phyloP scores from a whole-genome alignment of 139 green algal species.

The Chlamydomonas incerta region DNA sequence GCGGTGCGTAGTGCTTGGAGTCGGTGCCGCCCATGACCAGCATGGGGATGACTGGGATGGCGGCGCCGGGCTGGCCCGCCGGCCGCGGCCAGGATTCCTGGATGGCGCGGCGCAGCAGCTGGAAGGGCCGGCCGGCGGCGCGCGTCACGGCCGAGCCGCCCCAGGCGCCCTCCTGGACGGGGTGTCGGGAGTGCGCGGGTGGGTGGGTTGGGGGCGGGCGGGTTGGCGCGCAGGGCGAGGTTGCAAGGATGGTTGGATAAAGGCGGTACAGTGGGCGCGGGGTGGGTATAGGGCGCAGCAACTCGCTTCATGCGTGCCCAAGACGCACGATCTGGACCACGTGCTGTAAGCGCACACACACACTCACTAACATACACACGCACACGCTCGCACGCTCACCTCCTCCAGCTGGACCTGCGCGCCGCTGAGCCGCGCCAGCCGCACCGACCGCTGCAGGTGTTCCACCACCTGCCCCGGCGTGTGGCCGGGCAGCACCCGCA shows the following conservation, averaged over 20 bases:
- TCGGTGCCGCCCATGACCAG: slow-evolving; percentile 64
- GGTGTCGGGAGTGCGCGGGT: no score
- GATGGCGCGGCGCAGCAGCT: slow-evolving; percentile 62
- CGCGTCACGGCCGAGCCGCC: slow-evolving; percentile 45
- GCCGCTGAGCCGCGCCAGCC: slow-evolving; percentile 7
- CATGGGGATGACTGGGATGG: slow-evolving; percentile 38
- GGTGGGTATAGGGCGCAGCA: no score
- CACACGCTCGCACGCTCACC: not conserved
- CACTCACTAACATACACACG: no score
- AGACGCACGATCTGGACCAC: no score
- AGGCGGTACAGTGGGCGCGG: no score
- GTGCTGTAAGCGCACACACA: no score
- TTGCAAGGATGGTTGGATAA: no score
- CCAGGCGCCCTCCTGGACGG: not conserved
- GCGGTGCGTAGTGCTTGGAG: slow-evolving; percentile 59
- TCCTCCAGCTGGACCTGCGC: not conserved
- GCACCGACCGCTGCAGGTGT: not conserved
- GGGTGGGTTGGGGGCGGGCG: not conserved
- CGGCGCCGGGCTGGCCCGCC: not conserved
- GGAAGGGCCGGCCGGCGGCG: slow-evolving; percentile 48
- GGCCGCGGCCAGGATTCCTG: slow-evolving; percentile 30
- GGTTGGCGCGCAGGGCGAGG: no score
- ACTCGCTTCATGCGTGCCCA: no score
- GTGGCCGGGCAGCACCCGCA: slow-evolving; percentile 43
- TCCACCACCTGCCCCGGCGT: slow-evolving; percentile 29